Base-by-base conservation (phyloP, 106 monocot genomes). In the Acanthochlamys bracteata region DNA sequence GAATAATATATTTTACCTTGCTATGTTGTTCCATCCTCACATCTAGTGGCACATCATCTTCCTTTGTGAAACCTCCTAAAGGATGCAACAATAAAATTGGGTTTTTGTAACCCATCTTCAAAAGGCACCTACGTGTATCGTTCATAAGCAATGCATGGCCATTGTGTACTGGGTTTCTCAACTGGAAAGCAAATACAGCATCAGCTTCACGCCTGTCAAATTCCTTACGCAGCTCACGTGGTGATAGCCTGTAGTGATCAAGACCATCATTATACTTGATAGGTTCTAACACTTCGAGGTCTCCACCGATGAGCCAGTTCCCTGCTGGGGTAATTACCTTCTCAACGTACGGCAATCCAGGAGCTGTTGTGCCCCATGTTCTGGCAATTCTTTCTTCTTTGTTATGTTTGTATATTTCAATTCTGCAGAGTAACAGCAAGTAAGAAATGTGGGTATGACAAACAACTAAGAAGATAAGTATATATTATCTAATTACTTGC, bases 321-420 rank as follows among this genome's bases (percentile, higher is more conserved):
- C 96, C 96, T 63, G 90, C 77, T 42, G 67, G 76, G 17, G 52
- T 75, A 21, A 96, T 96, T 74, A 77, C 78, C 69, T 83, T 80
- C 64, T 96, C 91, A 27, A 91, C 90, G 69, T 96, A 96, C 42
- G 90, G 96, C 55, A 96, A 76, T 25, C 96, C 90, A 23, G 80
- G 82, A 71, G 87, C 88, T 11, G 88, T 91, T 68, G 87, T 85
- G 65, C 96, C 96, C 90, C 90, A 96, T 68, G 88, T 91, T 74
- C 96, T 84, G 7, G 90, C 90, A 53, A 96, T 88, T 69, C 96
- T 88, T 76, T 96, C 96, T 75, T 96, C 90, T 76, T 96, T 96
- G 61, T 96, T 90, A 56, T 96, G 96, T 19, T 86, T 79, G 76
- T 82, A 96, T 68, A 96, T 88, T 74, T 96, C 73, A 60, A 88